A percentile compares a stretch with the other conserved stretches of the same genome.
phyloP scores from a whole-genome alignment of 805 yeast species.

The Suhomyces pyralidae region DNA sequence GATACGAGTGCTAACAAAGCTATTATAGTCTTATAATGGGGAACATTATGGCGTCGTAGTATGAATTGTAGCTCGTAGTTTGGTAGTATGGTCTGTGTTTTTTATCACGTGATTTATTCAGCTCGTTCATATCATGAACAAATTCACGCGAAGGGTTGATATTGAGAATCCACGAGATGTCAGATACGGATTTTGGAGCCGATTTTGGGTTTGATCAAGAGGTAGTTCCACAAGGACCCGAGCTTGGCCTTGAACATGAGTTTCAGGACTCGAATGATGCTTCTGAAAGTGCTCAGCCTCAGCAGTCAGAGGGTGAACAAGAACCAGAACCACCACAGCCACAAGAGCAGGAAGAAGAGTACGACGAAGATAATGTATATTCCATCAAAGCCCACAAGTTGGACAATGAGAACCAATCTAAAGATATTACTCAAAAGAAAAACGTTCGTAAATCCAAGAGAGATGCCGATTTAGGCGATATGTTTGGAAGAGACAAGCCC shows the following conservation, averaged over 20 bases:
- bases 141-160: not conserved
- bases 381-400: constrained; percentile 23
- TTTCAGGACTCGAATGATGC: not conserved
- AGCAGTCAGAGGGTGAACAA: not conserved
- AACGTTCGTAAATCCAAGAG: constrained; percentile 23
- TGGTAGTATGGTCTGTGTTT: not conserved
- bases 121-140: not conserved
- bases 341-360: not conserved
- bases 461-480: constrained; percentile 4
- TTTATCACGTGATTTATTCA: not conserved
- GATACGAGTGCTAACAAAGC: too few relatives aligned
- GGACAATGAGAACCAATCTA: constrained; percentile 6
- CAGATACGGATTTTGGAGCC: not conserved
- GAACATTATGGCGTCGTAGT: too few relatives aligned
- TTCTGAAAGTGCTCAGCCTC: not conserved
- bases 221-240: not conserved
- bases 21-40: too few relatives aligned
- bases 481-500: constrained; percentile 4
- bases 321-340: not conserved
- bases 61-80: not conserved
- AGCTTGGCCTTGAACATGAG: not conserved
- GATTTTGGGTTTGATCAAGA: not conserved
- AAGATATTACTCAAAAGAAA: constrained; percentile 24
- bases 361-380: constrained; percentile 23
- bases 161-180: not conserved